Percentiles rank a stretch among this genome's conserved stretches.
Evolutionary conservation across 805 yeast species (phyloP).

Genomic region (Maudiozyma barnettii): DNA sequence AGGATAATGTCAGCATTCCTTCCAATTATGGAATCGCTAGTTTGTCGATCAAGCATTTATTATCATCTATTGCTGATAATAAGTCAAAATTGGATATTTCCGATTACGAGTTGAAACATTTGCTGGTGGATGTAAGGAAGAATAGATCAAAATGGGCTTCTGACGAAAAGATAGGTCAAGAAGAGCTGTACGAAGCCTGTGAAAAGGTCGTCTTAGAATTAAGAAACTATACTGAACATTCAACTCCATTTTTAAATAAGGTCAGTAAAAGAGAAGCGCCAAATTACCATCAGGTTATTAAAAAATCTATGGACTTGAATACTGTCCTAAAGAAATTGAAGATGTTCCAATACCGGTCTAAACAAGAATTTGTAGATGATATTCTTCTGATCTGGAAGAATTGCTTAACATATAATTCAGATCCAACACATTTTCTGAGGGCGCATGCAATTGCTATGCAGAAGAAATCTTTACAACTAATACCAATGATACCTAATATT

Average conservation of each 20-base stretch:
- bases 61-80: constrained; percentile 67
- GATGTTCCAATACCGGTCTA: constrained; percentile 69
- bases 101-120: constrained; percentile 73
- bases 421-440: constrained; percentile 84
- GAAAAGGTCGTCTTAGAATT: constrained; percentile 88
- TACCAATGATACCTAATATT: constrained; percentile 86
- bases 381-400: constrained; percentile 92
- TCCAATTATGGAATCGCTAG: constrained; percentile 65
- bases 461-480: constrained; percentile 64
- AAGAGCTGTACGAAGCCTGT: constrained; percentile 93
- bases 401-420: constrained; percentile 86
- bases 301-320: constrained; percentile 91
- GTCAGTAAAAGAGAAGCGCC: constrained; percentile 99
- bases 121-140: constrained; percentile 87
- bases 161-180: constrained; percentile 92
- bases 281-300: constrained; percentile 81
- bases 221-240: constrained; percentile 89
- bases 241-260: constrained; percentile 88
- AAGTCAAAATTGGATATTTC: constrained; percentile 67
- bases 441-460: constrained; percentile 96
- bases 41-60: constrained; percentile 66
- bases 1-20: constrained; percentile 23
- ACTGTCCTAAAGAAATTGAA: constrained; percentile 89
- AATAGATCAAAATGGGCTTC: constrained; percentile 97
- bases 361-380: constrained; percentile 89